These are phyloP conservation scores for Chlorella sorokiniana DNA, from an alignment of 139 green algal species.

Conservation along the genomic window DNA sequence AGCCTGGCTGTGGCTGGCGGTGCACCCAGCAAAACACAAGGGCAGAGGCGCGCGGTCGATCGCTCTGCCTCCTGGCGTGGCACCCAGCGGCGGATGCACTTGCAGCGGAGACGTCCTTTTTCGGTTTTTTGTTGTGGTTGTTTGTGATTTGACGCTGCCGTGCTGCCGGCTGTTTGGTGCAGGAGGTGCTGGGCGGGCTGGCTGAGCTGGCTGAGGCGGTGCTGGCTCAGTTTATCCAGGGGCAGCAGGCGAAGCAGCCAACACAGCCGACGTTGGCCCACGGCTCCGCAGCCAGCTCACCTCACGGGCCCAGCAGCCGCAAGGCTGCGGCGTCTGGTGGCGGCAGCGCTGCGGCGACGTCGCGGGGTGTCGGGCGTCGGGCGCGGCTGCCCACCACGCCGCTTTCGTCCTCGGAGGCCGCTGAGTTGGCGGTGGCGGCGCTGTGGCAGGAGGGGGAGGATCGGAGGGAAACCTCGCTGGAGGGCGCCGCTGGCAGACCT, in stretches of 20 bases:
- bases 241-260: background rate
- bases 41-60: no score
- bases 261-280: background rate
- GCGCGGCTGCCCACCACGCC: background rate
- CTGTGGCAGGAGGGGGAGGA: background rate
- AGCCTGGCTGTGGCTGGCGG: no score
- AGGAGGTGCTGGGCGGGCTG: conserved; percentile 22
- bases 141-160: no score
- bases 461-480: background rate
- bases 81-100: no score
- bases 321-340: background rate
- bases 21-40: no score
- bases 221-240: conserved; percentile 16
- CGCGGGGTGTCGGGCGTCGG: no score
- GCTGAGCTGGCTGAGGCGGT: conserved; percentile 12
- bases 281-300: background rate
- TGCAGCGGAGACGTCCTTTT: no score
- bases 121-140: no score
- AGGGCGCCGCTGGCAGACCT: background rate
- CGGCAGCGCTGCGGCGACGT: background rate
- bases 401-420: background rate
- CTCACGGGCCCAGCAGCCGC: background rate
- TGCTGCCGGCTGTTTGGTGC: background rate
- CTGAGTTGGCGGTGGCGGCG: background rate
- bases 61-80: no score